Evolutionary conservation across 2,329 filamentous ascomycete species (phyloP).

Genomic region (Alternaria triticina): DNA sequence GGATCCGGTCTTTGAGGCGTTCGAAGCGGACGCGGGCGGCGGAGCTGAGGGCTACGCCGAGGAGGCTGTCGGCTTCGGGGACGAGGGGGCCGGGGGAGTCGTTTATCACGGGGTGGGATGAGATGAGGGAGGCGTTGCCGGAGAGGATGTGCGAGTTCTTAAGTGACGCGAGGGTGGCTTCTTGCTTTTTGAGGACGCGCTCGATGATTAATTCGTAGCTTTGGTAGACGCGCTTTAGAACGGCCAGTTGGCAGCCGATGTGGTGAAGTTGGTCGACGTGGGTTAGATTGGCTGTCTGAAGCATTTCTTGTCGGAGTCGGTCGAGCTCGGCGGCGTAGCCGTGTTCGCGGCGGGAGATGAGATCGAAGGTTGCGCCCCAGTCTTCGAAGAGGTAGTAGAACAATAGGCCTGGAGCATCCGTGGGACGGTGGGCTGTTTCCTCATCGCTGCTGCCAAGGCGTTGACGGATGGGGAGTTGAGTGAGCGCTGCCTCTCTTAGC

Average conservation of each 20-base stretch:
- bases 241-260: slow-evolving; percentile 66
- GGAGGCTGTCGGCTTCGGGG: slow-evolving; percentile 46
- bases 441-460: slow-evolving; percentile 54
- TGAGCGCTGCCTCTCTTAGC: slow-evolving; percentile 48
- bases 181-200: slow-evolving; percentile 60
- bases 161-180: slow-evolving; percentile 51
- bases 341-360: slow-evolving; percentile 58
- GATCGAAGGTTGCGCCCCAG: slow-evolving; percentile 65
- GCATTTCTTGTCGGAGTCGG: slow-evolving; percentile 61
- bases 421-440: slow-evolving; percentile 54
- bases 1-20: slow-evolving; percentile 64
- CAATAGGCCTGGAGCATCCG: slow-evolving; percentile 65
- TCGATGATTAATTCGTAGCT: slow-evolving; percentile 66
- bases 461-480: slow-evolving; percentile 54
- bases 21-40: slow-evolving; percentile 65
- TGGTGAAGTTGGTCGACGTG: slow-evolving; percentile 62
- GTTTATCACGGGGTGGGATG: slow-evolving; percentile 23
- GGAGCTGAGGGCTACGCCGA: slow-evolving; percentile 54
- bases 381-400: slow-evolving; percentile 74
- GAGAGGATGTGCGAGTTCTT: slow-evolving; percentile 52
- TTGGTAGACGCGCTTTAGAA: slow-evolving; percentile 66
- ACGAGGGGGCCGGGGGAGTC: slow-evolving; percentile 29
- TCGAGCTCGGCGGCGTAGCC: slow-evolving; percentile 58
- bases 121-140: slow-evolving; percentile 36
- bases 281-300: slow-evolving; percentile 55